Evolutionary conservation across 148 eudicot genomes (phyloP).

Genomic region (Vaccinium darrowii): DNA sequence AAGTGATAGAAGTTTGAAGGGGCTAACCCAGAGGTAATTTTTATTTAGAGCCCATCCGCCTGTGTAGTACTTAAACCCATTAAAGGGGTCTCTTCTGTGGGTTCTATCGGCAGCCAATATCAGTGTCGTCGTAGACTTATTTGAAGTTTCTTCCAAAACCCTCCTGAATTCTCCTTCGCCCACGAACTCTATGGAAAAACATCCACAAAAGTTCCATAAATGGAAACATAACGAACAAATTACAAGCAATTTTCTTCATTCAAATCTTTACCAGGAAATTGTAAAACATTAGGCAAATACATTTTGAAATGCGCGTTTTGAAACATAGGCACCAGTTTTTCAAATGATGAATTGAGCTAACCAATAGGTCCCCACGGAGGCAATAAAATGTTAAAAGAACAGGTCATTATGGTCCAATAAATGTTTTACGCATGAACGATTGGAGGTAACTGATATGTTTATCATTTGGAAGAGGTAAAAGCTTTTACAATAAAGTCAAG

Average conservation of each 20-base stretch:
- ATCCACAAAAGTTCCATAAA: background rate
- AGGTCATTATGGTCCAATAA: background rate
- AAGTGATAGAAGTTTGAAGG: constrained; percentile 1
- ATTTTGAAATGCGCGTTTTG: background rate
- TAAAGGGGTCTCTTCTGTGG: constrained; percentile 45
- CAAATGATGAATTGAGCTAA: background rate
- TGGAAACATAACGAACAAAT: background rate
- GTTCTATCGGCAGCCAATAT: constrained; percentile 38
- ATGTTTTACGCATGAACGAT: background rate
- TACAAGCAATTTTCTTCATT: background rate
- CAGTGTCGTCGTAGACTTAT: background rate
- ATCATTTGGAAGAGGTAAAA: background rate
- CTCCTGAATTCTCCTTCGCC: background rate
- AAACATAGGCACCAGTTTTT: background rate
- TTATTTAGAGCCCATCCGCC: constrained; percentile 47
- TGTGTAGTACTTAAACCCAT: constrained; percentile 39
- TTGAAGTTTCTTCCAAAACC: constrained; percentile 19
- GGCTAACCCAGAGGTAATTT: constrained; percentile 49
- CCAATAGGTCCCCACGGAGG: background rate
- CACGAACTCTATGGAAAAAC: background rate
- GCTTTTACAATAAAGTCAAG: background rate
- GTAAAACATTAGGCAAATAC: background rate
- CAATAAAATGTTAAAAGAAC: background rate
- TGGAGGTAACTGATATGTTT: background rate
- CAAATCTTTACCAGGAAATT: background rate